Evolutionary conservation across 2,329 filamentous ascomycete species (phyloP), one percentile per base, ranked within the genome.

Genomic region (Aspergillus sp.): DNA sequence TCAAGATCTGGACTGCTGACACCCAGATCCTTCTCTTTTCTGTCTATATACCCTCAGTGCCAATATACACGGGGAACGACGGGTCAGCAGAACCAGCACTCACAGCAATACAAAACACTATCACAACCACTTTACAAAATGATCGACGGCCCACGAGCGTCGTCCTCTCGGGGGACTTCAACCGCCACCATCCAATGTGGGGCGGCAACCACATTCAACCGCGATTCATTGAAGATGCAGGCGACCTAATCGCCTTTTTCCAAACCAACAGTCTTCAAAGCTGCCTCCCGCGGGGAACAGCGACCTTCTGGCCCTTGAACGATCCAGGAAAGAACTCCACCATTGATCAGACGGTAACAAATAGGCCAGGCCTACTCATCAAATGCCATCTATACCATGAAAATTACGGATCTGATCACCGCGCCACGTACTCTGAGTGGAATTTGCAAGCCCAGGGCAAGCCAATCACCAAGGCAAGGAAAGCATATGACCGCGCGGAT

Each of bases 401-500:
- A 13, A 63, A 66, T 53, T 66, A 68, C 32, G 51, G 66, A 26
- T 67, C 61, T 2, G 62, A 66, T 54, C 55, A 68, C 39, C 55
- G 55, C 7, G 59, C 50, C 12, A 68, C 48, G 8, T 66, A 66
- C 56, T 65, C 66, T 5, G 54, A 67, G 55, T 66, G 53, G 58
- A 47, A 54, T 18, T 58, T 65, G 2, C 42, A 50, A 30, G 9
- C 54, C n/a, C 32, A 55, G n/a, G 6, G 15, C 20, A 52, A 24
- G 3, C 20, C 17, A 41, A 51, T 30, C 34, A 24, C 38, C 2
- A 62, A 64, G 32, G 42, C 41, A 13, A 59, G 44, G 39, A 57
- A 54, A 45, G 58, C 39, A n/a, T 65, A 62, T 26, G 48, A 60
- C 15, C 42, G 56, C 17, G 59, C 56, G 17, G 32, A 15, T 4